These are phyloP conservation scores for Solanum sejunctum DNA, from an alignment of 257 asterid genomes.

Conservation along the genomic window DNA sequence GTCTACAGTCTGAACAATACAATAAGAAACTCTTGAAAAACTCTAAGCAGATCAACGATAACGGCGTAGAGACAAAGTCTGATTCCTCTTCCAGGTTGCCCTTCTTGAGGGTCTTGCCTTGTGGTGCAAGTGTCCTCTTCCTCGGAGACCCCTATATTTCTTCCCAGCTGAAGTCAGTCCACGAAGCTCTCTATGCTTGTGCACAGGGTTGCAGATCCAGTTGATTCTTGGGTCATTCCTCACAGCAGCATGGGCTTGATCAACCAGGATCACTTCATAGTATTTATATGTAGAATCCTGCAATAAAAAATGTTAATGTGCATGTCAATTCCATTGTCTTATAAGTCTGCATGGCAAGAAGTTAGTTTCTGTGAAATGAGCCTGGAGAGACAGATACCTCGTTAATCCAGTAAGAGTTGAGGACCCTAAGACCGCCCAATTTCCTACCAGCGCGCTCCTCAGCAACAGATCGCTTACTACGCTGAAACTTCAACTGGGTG, in stretches of 20 bases:
- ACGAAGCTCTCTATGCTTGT: background rate
- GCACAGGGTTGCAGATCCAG: background rate
- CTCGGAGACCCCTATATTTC: background rate
- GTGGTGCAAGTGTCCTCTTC: background rate
- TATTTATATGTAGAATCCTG: background rate
- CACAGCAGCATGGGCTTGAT: background rate
- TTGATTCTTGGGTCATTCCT: background rate
- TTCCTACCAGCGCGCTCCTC: slow-evolving; percentile 3
- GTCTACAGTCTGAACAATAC: background rate
- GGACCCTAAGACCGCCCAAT: background rate
- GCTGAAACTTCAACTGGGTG: background rate
- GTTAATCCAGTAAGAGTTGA: background rate
- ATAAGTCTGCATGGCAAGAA: background rate
- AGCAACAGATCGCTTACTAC: background rate
- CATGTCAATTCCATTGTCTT: background rate
- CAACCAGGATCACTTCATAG: background rate
- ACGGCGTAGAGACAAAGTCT: background rate
- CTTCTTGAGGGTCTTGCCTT: background rate
- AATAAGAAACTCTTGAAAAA: background rate
- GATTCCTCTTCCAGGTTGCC: slow-evolving; percentile 1
- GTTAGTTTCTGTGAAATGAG: background rate
- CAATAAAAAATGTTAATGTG: background rate
- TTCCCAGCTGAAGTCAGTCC: background rate
- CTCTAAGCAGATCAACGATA: background rate
- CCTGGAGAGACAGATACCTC: background rate